Conservation (phyloP, 176 grass and related monocot genomes). For the Poa annua region DNA sequence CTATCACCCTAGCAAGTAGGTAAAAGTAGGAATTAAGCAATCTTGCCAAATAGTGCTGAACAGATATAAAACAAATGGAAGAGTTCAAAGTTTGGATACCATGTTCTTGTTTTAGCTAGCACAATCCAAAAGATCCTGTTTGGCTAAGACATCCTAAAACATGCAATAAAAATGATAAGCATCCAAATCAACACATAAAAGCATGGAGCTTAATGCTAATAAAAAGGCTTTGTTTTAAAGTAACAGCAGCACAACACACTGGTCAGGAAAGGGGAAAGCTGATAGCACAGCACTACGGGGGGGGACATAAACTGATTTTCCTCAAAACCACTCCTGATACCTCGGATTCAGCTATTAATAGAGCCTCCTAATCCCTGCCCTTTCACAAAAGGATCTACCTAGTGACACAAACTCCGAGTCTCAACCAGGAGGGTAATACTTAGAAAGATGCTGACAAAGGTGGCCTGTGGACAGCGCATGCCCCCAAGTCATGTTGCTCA, state of each 20-base stretch:
- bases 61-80: neutral
- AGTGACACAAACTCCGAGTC: neutral
- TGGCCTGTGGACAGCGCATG: too few relatives aligned
- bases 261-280: neutral
- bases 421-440: neutral
- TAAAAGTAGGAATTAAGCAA: conserved; percentile 30
- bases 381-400: neutral
- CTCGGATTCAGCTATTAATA: conserved; percentile 12
- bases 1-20: conserved; percentile 40
- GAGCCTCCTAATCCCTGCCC: neutral
- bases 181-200: neutral
- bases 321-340: conserved; percentile 24
- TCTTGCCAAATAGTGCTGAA: neutral
- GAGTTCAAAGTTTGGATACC: conserved; percentile 24
- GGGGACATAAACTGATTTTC: neutral
- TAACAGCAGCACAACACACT: neutral
- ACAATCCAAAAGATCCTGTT: conserved; percentile 22
- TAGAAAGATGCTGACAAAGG: neutral
- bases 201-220: neutral
- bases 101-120: neutral
- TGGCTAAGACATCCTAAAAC: neutral
- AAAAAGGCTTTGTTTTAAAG: conserved; percentile 1
- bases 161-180: neutral
- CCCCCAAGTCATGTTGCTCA: neutral
- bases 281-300: conserved; percentile 2